A percentile compares a stretch with the other conserved stretches of the same genome.
phyloP scores from a whole-genome alignment of 163 green algal species.

The Volvox carteri region DNA sequence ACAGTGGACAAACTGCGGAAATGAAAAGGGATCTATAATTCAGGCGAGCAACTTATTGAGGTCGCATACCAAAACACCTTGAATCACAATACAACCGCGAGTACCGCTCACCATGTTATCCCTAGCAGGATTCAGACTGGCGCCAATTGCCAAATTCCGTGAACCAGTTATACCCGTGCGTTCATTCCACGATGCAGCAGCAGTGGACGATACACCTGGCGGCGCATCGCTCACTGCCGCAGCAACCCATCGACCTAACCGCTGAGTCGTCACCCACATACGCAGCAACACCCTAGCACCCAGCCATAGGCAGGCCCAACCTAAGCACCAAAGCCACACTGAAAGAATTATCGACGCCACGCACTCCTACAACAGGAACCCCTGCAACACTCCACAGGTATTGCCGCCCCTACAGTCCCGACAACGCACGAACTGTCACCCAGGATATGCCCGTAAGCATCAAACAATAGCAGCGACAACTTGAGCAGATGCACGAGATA shows the following conservation, averaged over 20 bases:
- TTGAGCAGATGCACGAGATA: background rate
- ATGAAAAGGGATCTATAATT: conserved; percentile 24
- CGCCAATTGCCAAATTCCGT: no score
- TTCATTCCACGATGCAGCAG: no score
- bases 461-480: background rate
- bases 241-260: background rate
- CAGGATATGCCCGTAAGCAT: background rate
- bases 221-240: no score
- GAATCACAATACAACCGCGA: background rate
- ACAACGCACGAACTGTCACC: background rate
- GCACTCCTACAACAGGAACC: conserved; percentile 29
- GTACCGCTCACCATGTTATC: background rate
- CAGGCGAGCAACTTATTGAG: conserved; percentile 2
- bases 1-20: background rate
- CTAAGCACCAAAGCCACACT: background rate
- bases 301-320: background rate
- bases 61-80: background rate
- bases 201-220: no score
- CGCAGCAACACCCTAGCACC: background rate
- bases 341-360: conserved; percentile 20
- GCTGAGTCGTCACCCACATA: background rate
- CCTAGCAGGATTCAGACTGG: background rate
- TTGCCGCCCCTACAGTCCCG: background rate
- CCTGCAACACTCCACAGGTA: background rate
- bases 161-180: no score